These are phyloP conservation scores for Sugiyamaella marilandica DNA, from an alignment of 805 yeast genomes.

Conservation along the genomic window DNA sequence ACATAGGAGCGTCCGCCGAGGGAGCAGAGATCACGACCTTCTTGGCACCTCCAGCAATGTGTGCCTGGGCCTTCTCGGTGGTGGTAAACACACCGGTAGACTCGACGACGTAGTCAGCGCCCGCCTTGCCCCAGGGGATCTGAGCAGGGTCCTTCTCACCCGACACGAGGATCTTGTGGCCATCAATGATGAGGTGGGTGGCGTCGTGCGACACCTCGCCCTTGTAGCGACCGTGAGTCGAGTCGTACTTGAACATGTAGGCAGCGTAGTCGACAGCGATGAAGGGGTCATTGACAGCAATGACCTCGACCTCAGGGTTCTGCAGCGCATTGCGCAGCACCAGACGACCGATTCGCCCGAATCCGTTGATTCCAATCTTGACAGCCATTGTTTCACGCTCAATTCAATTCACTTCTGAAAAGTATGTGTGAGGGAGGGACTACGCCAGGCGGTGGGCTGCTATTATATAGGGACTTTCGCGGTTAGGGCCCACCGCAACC, in stretches of 20 bases:
- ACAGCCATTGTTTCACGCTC: constrained; percentile 16
- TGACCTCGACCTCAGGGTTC: constrained; percentile 72
- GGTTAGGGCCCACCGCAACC: too few relatives aligned
- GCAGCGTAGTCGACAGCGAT: constrained; percentile 87
- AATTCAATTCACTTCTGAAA: neutral
- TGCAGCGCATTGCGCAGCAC: constrained; percentile 74
- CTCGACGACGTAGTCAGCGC: constrained; percentile 84
- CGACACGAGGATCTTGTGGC: constrained; percentile 59
- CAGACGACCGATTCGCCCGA: constrained; percentile 92
- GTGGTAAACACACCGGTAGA: constrained; percentile 94
- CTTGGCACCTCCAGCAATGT: constrained; percentile 88
- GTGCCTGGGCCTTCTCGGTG: constrained; percentile 73
- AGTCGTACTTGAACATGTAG: constrained; percentile 92
- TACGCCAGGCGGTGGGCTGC: neutral
- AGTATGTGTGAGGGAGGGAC: neutral
- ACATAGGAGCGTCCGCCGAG: constrained; percentile 91
- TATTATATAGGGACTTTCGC: neutral
- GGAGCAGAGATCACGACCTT: constrained; percentile 94
- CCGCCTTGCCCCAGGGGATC: constrained; percentile 82
- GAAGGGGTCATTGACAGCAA: constrained; percentile 90
- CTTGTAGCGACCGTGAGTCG: constrained; percentile 81
- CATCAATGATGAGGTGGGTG: constrained; percentile 61
- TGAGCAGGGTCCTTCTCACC: constrained; percentile 80
- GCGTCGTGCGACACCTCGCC: constrained; percentile 61
- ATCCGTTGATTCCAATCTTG: constrained; percentile 87